Percentiles rank a stretch among this genome's conserved stretches.
Evolutionary conservation across 176 grass and related monocot species (phyloP).

Genomic region (Carex myosuroides): DNA sequence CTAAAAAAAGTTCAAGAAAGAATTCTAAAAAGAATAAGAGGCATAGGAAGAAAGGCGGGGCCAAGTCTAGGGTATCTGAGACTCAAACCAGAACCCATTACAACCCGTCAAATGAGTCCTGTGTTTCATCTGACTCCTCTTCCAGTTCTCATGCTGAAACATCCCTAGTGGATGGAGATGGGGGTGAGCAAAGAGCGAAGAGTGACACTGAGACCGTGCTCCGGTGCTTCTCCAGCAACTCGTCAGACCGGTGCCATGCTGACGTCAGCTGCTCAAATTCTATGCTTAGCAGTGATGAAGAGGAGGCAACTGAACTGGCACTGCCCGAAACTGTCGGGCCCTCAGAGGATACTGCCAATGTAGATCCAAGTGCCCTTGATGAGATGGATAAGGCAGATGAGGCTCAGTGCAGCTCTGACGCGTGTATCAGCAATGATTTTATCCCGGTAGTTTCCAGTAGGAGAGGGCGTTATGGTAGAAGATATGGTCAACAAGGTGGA

Average conservation of each 20-base stretch:
- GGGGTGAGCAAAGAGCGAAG: not conserved
- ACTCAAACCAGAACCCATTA: not conserved
- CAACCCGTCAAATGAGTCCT: not conserved
- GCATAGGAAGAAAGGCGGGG: not conserved
- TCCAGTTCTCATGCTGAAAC: slow-evolving; percentile 6
- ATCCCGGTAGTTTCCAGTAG: slow-evolving; percentile 24
- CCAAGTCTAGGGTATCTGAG: not conserved
- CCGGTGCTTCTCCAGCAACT: not conserved
- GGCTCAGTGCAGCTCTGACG: slow-evolving; percentile 38
- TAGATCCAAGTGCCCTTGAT: not conserved
- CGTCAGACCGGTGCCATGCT: not conserved
- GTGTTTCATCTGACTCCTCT: not conserved
- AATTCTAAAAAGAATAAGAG: slow-evolving; percentile 9
- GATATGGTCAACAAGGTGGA: slow-evolving; percentile 15
- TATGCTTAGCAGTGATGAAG: not conserved
- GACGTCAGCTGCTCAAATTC: slow-evolving; percentile 9
- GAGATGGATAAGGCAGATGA: slow-evolving; percentile 9
- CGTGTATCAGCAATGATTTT: slow-evolving; percentile 35
- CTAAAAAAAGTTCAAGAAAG: not conserved
- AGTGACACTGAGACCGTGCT: not conserved
- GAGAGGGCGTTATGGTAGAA: slow-evolving; percentile 21
- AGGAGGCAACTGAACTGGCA: not conserved
- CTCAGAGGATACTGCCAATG: not conserved
- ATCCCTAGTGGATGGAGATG: not conserved
- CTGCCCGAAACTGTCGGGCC: not conserved